Evolutionary conservation across 2,329 filamentous ascomycete genomes (phyloP), one percentile per base, ranked within the genome.

Genomic region (Penicillium thymicola): DNA sequence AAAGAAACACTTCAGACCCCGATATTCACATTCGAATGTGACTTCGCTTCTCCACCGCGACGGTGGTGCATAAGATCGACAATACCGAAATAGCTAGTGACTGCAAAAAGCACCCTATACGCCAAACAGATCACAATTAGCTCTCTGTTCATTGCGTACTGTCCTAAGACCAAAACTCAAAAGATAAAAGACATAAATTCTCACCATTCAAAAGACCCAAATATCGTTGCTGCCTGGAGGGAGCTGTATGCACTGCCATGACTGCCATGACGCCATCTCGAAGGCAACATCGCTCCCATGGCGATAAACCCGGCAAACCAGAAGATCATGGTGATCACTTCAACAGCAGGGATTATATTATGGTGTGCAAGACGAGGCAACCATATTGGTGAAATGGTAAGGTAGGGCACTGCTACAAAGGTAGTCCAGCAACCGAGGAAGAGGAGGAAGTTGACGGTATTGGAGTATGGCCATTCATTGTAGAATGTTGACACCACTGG

Each of bases 221-320:
- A 79, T 4, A 78, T 77, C 18, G 75, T 73, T 5, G 76, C 77
- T 16, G 79, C 79, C 74, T 89, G 84, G 9, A 82, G 75, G 11
- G 82, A 77, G 43, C 79, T 78, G 72, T 89, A 92, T 16, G 78
- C 79, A 18, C 73, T 76, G 41, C 79, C 77, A 41, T 76, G 79
- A 68, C 21, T 21, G 21, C 21, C 21, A 21, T 21, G 3, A 21
- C 85, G 86, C 55, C 81, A 76, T 9, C 70, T 74, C 0, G 82
- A 79, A 51, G 83, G 82, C 55, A 91, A 75, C 54, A 80, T 79
- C 21, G 85, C 87, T 0, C 88, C 90, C 11, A 92, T 75, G 0
- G 90, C 90, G 63, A 95, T 86, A 66, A 91, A 89, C 7, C 90
- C 91, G 0, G 88, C 87, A 69, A 97, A 94, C 92, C 92, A 96